Percentiles rank a stretch among this genome's conserved stretches.
These are phyloP conservation scores for Trametes elegans DNA, from an alignment of 768 basidiomycete species.

Conservation along the genomic window DNA sequence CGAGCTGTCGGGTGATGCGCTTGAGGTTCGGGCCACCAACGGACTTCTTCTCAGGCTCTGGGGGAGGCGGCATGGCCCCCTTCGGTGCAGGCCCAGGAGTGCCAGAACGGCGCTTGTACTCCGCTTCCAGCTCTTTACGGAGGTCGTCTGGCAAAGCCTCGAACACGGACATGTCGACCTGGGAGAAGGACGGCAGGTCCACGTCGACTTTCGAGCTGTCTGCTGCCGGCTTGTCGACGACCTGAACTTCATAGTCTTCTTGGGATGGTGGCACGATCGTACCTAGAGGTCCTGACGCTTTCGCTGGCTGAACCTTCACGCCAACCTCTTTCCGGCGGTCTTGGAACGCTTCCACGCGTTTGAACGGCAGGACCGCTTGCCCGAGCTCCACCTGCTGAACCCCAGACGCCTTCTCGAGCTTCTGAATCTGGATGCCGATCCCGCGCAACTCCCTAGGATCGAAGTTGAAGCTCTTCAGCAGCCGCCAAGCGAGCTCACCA, in stretches of 20 bases:
- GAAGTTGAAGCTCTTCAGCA: constrained; percentile 71
- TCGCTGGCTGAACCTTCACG: background rate
- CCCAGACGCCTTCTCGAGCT: constrained; percentile 60
- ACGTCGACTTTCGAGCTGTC: background rate
- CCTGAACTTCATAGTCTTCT: constrained; percentile 20
- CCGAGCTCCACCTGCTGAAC: constrained; percentile 39
- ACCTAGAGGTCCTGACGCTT: constrained; percentile 12
- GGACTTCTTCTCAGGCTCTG: constrained; percentile 9
- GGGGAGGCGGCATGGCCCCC: constrained; percentile 1
- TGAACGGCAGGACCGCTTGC: constrained; percentile 65
- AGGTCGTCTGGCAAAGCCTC: constrained; percentile 70
- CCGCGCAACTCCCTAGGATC: constrained; percentile 89
- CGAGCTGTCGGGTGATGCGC: constrained; percentile 62
- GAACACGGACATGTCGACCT: constrained; percentile 70
- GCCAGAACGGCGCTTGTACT: constrained; percentile 60
- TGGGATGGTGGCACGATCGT: constrained; percentile 36
- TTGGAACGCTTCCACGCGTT: constrained; percentile 23
- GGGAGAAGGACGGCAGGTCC: constrained; percentile 70
- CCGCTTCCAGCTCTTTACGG: constrained; percentile 62
- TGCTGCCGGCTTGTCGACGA: constrained; percentile 8
- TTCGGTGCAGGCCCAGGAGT: constrained; percentile 38
- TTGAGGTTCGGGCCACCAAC: constrained; percentile 46
- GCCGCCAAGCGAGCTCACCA: constrained; percentile 71
- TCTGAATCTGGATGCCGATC: constrained; percentile 87
- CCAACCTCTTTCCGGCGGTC: background rate